A percentile compares a stretch with the other conserved stretches of the same genome.
These are phyloP conservation scores for Plasmodium knowlesi DNA, from an alignment of 169 alveolate species.

Conservation along the genomic window DNA sequence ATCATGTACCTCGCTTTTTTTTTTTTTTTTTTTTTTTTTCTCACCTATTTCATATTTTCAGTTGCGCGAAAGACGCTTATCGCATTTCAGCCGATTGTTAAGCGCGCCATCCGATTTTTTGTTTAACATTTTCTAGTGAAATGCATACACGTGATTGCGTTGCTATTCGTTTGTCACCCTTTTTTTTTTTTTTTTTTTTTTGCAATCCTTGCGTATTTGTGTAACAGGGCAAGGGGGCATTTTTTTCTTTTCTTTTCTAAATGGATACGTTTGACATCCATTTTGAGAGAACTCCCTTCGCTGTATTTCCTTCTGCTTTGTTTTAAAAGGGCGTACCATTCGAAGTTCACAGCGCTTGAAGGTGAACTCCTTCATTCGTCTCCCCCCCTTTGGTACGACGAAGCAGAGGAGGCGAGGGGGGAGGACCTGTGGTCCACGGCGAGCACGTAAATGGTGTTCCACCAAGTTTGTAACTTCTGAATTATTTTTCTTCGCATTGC, in stretches of 20 bases:
- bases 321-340: background rate
- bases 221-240: background rate
- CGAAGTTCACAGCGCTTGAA: background rate
- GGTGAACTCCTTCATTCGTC: background rate
- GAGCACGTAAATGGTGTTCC: background rate
- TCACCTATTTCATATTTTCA: background rate
- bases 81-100: background rate
- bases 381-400: background rate
- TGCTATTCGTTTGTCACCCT: background rate
- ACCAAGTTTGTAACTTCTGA: background rate
- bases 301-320: background rate
- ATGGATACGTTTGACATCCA: background rate
- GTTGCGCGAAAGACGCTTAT: background rate
- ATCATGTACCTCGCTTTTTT: background rate
- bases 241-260: background rate
- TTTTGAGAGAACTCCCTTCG: background rate
- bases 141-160: background rate
- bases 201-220: background rate
- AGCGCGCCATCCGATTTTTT: background rate
- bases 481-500: background rate
- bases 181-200: too few relatives aligned
- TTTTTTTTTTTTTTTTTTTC: background rate
- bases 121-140: background rate
- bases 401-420: background rate
- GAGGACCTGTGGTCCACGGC: background rate